A percentile compares a stretch with the other conserved stretches of the same genome.
Conservation (phyloP, 108 stramenopile genomes). For the Chaetoceros muelleri region DNA sequence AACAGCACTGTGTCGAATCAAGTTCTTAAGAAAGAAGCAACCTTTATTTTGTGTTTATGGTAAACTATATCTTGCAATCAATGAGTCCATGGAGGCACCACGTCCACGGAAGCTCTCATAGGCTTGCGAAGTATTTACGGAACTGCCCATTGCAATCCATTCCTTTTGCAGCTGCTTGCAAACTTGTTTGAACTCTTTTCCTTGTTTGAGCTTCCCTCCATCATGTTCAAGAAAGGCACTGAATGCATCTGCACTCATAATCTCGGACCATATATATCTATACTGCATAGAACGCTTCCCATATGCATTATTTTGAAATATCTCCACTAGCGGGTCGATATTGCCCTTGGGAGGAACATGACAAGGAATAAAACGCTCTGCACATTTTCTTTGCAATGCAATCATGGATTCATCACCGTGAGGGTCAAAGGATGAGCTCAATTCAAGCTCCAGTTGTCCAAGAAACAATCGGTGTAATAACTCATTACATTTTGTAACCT, state of each 20-base stretch:
- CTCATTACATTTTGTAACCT: not conserved
- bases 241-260: constrained; percentile 4
- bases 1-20: no score
- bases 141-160: not conserved
- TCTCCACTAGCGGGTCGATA: constrained; percentile 3
- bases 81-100: not conserved
- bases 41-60: no score
- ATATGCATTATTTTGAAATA: constrained; percentile 6
- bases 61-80: not conserved
- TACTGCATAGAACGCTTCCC: constrained; percentile 1
- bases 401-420: constrained; percentile 6
- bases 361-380: constrained; percentile 6
- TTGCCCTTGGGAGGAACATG: constrained; percentile 1
- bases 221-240: not conserved
- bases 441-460: constrained; percentile 3
- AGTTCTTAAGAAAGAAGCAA: no score
- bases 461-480: constrained; percentile 6
- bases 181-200: not conserved
- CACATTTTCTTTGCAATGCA: constrained; percentile 3
- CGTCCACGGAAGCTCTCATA: not conserved
- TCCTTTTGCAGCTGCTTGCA: not conserved
- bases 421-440: not conserved
- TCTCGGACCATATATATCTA: constrained; percentile 11
- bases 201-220: not conserved
- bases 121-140: not conserved